Evolutionary conservation across 2,329 filamentous ascomycete genomes (phyloP).

Genomic region (Fusarium verticillioides): DNA sequence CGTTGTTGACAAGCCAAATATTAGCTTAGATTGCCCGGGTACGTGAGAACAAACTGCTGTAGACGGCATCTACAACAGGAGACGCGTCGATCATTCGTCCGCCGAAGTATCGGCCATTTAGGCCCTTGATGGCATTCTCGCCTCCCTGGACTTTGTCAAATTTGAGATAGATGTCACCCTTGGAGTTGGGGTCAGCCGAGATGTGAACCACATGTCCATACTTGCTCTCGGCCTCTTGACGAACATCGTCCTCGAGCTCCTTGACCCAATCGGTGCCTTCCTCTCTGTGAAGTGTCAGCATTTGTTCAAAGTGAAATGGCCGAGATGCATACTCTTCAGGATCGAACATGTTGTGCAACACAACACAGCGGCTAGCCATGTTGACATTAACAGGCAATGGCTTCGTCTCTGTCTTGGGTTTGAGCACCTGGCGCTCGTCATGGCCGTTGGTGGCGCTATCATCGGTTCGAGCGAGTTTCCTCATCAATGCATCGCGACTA

Average conservation of each 20-base stretch:
- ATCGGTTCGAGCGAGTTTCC: conserved; percentile 96
- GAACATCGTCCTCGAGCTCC: conserved; percentile 93
- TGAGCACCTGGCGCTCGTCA: conserved; percentile 77
- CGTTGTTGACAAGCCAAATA: conserved; percentile 56
- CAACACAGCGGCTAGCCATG: conserved; percentile 91
- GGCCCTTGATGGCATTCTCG: conserved; percentile 96
- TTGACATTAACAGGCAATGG: conserved; percentile 86
- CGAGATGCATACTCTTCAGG: conserved; percentile 79
- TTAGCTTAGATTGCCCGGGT: conserved; percentile 82
- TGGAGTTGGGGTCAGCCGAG: conserved; percentile 89
- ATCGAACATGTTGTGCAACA: conserved; percentile 96
- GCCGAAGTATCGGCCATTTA: conserved; percentile 97
- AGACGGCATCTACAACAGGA: conserved; percentile 97
- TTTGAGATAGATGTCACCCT: conserved; percentile 98
- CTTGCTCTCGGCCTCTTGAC: conserved; percentile 90
- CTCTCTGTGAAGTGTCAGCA: conserved; percentile 69
- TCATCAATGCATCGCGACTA: conserved; percentile 97
- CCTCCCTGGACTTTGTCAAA: conserved; percentile 96
- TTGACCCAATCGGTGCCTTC: conserved; percentile 90
- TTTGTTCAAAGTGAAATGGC: not conserved
- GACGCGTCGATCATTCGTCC: conserved; percentile 92
- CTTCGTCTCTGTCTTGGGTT: conserved; percentile 82
- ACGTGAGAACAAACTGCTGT: conserved; percentile 94
- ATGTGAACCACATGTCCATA: conserved; percentile 99
- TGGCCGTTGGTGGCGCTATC: conserved; percentile 74